A percentile compares a stretch with the other conserved stretches of the same genome.
Evolutionary conservation across 495 filamentous ascomycete genomes (phyloP).

Genomic region (Pyrenopolyporus hunteri): DNA sequence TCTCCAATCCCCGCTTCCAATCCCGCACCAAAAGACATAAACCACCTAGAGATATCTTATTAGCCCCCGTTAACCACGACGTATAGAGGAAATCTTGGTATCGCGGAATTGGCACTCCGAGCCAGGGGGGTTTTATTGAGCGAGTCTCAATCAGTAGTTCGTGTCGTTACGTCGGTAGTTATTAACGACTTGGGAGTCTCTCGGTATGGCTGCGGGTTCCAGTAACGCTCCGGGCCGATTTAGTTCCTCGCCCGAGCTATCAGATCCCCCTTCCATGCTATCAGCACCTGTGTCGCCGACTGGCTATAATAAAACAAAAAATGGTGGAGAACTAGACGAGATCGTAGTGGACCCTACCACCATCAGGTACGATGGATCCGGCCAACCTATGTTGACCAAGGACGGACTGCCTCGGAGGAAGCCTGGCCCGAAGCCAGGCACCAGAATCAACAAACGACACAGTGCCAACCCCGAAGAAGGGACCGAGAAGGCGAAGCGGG

Average conservation of each 20-base stretch:
- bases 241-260: slow-evolving; percentile 43
- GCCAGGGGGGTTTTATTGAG: too few relatives aligned
- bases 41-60: too few relatives aligned
- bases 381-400: slow-evolving; percentile 48
- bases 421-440: slow-evolving; percentile 59
- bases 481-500: slow-evolving; percentile 58
- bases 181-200: too few relatives aligned
- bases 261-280: slow-evolving; percentile 41
- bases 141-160: too few relatives aligned
- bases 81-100: too few relatives aligned
- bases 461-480: slow-evolving; percentile 47
- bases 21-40: too few relatives aligned
- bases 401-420: slow-evolving; percentile 56
- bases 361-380: slow-evolving; percentile 41
- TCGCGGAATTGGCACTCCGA: too few relatives aligned
- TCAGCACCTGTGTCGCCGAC: slow-evolving; percentile 36
- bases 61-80: too few relatives aligned
- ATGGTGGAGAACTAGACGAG: slow-evolving; percentile 39
- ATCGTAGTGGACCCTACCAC: slow-evolving; percentile 42
- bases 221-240: slow-evolving; percentile 25
- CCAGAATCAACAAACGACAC: slow-evolving; percentile 52
- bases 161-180: too few relatives aligned
- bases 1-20: too few relatives aligned
- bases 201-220: slow-evolving; percentile 37
- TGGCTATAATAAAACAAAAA: slow-evolving; percentile 32